Base-by-base conservation (phyloP, 345 rosid genomes). In the Brassica incana region DNA sequence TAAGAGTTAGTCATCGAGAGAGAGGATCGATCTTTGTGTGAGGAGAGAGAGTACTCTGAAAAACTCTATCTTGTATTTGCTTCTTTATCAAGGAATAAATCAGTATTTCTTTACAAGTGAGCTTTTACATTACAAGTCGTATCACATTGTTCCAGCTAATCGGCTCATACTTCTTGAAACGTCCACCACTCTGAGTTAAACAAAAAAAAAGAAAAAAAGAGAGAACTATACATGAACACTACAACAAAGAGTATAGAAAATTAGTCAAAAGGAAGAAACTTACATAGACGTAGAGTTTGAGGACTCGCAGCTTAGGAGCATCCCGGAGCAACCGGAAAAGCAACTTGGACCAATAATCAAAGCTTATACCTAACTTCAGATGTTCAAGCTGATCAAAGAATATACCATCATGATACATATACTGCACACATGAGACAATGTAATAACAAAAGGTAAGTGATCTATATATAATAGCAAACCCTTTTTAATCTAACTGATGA, bases 271-370 rank as follows among this genome's bases (percentile, higher is more conserved):
- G 52, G 52, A 45, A 45, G 60, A 54, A 54, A n/a, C 23, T 3
- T 63, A 73, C 77, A 29, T 4, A 0, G 16, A 14, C 7, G 7
- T 15, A 1, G 33, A 73, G 45, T n/a, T 29, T 16, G 45, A 63
- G 61, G 43, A 15, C 10, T 73, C 27, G 32, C 12, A 73, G 20
- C 3, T 29, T 15, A 29, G 77, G 62, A 29, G 77, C 45, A 29
- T 43, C 68, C 62, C 40, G 25, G 20, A 73, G 77, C 16, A 73
- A 56, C 50, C 69, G n/a, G 3, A 20, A 63, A 12, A 63, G 15
- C 1, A 25, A 63, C 8, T 11, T 63, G 12, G 1, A 35, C 61
- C 61, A 40, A 23, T 38, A 8, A 38, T 38, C 2, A 18, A 8
- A 4, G 30, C 6, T 9, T 11, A 66, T 18, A 66, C 70, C 10